Evolutionary conservation across 2,329 filamentous ascomycete genomes (phyloP), one percentile per base, ranked within the genome.

Genomic region (Periconia digitata): DNA sequence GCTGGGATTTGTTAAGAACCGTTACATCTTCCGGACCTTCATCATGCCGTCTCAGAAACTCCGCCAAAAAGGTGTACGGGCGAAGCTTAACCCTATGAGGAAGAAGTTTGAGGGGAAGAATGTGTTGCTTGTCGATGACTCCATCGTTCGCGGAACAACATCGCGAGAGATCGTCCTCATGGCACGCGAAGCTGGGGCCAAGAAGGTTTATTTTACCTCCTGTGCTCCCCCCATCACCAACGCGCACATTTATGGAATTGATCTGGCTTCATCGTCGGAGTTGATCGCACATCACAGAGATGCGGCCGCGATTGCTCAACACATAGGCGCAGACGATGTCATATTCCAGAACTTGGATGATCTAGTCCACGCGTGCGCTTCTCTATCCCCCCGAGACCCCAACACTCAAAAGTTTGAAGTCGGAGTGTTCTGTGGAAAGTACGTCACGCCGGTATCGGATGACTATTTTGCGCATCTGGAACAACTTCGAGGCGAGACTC

Each of bases 351-450:
- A 80, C 15, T 80, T 97, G 1, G 80, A 85, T 1, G 92, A 95
- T 62, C 78, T 97, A n/a, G 86, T 87, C 64, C 83, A 80, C 23
- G 85, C 91, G 0, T 96, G 92, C 64, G 80, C 85, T 1, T 85
- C 90, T 57, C 81, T 89, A 3, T 85, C 84, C 51, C 80, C 84
- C 43, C 74, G 80, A 46, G 73, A 81, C 51, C 74, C 76, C 27
- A 68, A 82, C 60, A 77, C 77, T 8, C 76, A 81, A 54, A 77
- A 86, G 46, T 96, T 96, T 58, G 92, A 97, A 67, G 85, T 95
- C 2, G 92, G 92, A 45, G 92, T 96, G 8, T 96, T 97, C 75
- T 90, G 85, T 64, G 92, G 92, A 39, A 84, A 85, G 55, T 96
- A 96, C 71, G 79, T 89, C 52, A 96, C 92, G 0, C 84, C 84